Percentiles rank a stretch among this genome's conserved stretches.
phyloP scores from a whole-genome alignment of 139 green algal genomes.

The Chara braunii region DNA sequence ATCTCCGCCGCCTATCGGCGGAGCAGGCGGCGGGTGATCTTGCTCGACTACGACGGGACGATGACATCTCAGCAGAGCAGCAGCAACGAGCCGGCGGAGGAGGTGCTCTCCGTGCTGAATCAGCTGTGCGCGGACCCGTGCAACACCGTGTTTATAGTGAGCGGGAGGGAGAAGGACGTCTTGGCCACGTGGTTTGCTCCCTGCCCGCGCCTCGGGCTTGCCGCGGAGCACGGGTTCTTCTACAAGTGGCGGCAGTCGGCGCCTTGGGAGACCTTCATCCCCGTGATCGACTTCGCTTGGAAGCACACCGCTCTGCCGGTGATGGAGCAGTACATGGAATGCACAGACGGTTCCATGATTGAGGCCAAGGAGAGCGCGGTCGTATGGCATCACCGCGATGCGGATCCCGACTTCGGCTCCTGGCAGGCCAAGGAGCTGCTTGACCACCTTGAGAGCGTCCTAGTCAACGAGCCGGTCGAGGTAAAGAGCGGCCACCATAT shows the following conservation, averaged over 20 bases:
- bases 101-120: conserved; percentile 54
- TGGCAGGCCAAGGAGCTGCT: conserved; percentile 98
- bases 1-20: conserved; percentile 25
- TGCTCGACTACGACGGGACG: conserved; percentile 97
- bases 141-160: conserved; percentile 88
- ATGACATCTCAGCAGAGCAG: conserved; percentile 70
- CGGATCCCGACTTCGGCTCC: conserved; percentile 91
- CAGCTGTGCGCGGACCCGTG: conserved; percentile 58
- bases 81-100: conserved; percentile 43
- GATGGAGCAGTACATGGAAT: conserved; percentile 76
- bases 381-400: conserved; percentile 91
- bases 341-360: conserved; percentile 86
- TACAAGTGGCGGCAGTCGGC: conserved; percentile 14
- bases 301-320: conserved; percentile 40
- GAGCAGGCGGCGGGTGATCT: conserved; percentile 57
- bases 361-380: conserved; percentile 83
- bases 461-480: conserved; percentile 82
- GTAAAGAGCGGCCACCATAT: conserved; percentile 62
- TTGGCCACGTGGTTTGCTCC: conserved; percentile 76
- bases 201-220: conserved; percentile 68
- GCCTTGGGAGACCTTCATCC: conserved; percentile 19
- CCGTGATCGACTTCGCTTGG: conserved; percentile 20
- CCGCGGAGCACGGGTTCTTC: conserved; percentile 90
- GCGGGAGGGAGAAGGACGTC: conserved; percentile 59
- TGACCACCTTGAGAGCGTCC: conserved; percentile 92